Conservation (phyloP, 305 asterid genomes). For the Andrographis paniculata region DNA sequence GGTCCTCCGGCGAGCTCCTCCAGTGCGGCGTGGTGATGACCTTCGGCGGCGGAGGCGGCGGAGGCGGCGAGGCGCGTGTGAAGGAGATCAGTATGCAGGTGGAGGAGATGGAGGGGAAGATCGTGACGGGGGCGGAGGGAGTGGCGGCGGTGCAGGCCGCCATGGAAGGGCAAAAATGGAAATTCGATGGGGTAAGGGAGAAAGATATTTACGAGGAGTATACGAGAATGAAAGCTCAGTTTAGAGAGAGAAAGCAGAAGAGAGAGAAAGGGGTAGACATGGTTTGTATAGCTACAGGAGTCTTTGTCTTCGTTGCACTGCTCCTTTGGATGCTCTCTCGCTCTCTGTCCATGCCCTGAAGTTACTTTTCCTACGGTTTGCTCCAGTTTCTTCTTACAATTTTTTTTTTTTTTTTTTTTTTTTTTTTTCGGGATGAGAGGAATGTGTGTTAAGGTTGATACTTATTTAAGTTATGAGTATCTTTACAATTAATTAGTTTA, state of each 20-base stretch:
- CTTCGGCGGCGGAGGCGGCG: conserved; percentile 37
- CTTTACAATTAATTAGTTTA: too few species aligned
- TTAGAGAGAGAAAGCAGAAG: conserved; percentile 28
- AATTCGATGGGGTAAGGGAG: conserved; percentile 22
- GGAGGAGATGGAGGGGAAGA: conserved; percentile 59
- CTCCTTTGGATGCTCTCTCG: conserved; percentile 18
- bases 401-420: too few species aligned
- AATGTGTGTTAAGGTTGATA: too few species aligned
- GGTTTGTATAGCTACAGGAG: conserved; percentile 28
- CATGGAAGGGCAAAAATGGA: conserved; percentile 41
- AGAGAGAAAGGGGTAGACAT: conserved; percentile 40
- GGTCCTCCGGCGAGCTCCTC: conserved; percentile 22
- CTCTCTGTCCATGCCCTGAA: too few species aligned
- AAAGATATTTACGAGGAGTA: conserved; percentile 28
- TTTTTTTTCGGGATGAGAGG: too few species aligned
- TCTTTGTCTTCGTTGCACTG: conserved; percentile 28
- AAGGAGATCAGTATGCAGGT: conserved; percentile 49
- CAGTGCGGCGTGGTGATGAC: conserved; percentile 42
- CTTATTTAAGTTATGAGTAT: too few species aligned
- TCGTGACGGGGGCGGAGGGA: conserved; percentile 38
- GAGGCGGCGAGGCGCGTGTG: conserved; percentile 41
- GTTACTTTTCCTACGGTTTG: too few species aligned
- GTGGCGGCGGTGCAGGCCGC: conserved; percentile 32
- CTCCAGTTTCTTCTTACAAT: too few species aligned
- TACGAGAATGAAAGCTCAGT: conserved; percentile 20